Conservation (phyloP, 106 monocot genomes). For the Dendrobium officinale region DNA sequence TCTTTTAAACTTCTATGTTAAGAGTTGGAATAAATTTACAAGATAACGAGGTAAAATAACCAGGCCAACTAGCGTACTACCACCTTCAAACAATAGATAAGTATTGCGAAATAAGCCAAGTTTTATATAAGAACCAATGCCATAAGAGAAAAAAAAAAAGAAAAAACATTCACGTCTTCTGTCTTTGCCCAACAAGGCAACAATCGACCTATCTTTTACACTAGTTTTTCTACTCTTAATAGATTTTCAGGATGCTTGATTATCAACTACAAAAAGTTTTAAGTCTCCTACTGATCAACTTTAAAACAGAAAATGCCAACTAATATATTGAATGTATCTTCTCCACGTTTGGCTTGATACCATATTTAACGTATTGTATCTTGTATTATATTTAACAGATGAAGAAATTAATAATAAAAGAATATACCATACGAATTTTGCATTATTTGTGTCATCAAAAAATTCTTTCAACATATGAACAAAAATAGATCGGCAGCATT, state of each 20-base stretch:
- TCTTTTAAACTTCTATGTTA: neutral
- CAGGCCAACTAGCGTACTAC: neutral
- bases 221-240: neutral
- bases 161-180: neutral
- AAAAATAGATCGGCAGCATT: no score
- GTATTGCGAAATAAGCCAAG: neutral
- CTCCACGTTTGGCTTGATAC: neutral
- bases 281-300: neutral
- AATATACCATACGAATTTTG: neutral
- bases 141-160: neutral
- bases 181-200: neutral
- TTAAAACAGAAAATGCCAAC: neutral
- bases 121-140: neutral
- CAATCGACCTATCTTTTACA: neutral
- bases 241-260: neutral
- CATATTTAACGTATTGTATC: no score
- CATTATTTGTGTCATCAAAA: neutral
- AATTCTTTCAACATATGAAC: no score
- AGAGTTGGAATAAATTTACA: neutral
- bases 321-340: neutral
- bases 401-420: neutral
- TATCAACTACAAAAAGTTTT: neutral
- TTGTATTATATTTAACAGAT: no score
- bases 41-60: neutral
- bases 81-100: neutral